Evolutionary conservation across 805 yeast genomes (phyloP), one percentile per base, ranked within the genome.

Genomic region (Candida rishiriensis): DNA sequence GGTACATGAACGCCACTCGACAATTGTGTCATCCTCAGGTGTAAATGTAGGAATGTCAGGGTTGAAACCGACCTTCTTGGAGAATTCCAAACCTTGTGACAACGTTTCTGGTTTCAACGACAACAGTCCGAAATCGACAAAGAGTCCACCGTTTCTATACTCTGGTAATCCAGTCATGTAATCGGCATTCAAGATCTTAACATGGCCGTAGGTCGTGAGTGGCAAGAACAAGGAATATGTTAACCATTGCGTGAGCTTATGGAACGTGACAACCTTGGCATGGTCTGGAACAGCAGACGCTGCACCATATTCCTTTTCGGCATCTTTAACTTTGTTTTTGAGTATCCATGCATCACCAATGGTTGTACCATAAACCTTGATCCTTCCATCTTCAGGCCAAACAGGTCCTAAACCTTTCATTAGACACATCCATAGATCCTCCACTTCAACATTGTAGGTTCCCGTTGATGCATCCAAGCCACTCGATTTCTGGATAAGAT

Each of bases 1-100:
- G 0, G 83, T 81, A 40, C 72, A 64, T 29, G 84, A 78, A 56
- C 87, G 70, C 87, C 87, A 81, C 55, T 81, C 87, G 11, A 81
- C 82, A 44, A 81, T 79, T 16, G 71, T 75, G 39, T 81, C 85
- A 52, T 78, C 79, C 28, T 69, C 71, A 1, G 84, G 81, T 0
- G 59, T 57, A 50, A 70, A 81, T 2, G 75, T 65, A 33, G 85
- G 85, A 17, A 76, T 65, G 0, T 52, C 51, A 12, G 61, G 50
- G 11, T 52, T 51, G 6, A 57, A 48, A 0, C 61, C 59, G 3
- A 68, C 53, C 26, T 60, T 45, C 26, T 55, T 49, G 1, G 76
- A 57, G 10, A 68, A 52, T 6, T 51, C 51, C 10, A 75, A 47
- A 0, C 82, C 83, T 36, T 59, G 49, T 16, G 54, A 44, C 11